A percentile compares a stretch with the other conserved stretches of the same genome.
These are phyloP conservation scores for Phytopythium aichiense DNA, from an alignment of 352 stramenopile genomes.

Conservation along the genomic window DNA sequence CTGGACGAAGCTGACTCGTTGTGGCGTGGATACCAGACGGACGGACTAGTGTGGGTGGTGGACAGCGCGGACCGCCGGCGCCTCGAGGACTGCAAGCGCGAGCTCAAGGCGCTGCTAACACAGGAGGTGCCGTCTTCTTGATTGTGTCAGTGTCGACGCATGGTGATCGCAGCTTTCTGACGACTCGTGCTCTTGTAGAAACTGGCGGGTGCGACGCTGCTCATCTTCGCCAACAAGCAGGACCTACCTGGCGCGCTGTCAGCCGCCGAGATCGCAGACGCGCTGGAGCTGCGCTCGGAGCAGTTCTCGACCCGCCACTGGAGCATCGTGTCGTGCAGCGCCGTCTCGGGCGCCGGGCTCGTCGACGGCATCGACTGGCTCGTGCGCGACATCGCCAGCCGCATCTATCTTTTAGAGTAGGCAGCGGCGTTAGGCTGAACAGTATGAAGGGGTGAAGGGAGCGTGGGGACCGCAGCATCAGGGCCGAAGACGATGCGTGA, in stretches of 20 bases:
- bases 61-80: slow-evolving; percentile 94
- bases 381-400: slow-evolving; percentile 93
- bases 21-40: slow-evolving; percentile 61
- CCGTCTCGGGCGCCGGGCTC: slow-evolving; percentile 94
- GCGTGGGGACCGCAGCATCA: background rate
- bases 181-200: slow-evolving; percentile 64
- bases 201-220: slow-evolving; percentile 95
- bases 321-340: slow-evolving; percentile 95
- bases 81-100: slow-evolving; percentile 92
- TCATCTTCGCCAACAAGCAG: slow-evolving; percentile 99
- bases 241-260: slow-evolving; percentile 93
- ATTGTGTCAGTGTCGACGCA: no score
- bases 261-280: slow-evolving; percentile 88
- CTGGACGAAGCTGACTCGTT: background rate
- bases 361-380: slow-evolving; percentile 98
- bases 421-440: no score
- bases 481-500: background rate
- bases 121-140: slow-evolving; percentile 55
- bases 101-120: slow-evolving; percentile 86
- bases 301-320: slow-evolving; percentile 86
- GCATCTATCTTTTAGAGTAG: slow-evolving; percentile 94
- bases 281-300: slow-evolving; percentile 77
- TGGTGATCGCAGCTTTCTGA: no score
- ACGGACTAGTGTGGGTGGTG: slow-evolving; percentile 99
- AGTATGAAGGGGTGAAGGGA: no score